phyloP scores from a whole-genome alignment of 139 green algal species.

The Chlamydomonas asymmetrica region DNA sequence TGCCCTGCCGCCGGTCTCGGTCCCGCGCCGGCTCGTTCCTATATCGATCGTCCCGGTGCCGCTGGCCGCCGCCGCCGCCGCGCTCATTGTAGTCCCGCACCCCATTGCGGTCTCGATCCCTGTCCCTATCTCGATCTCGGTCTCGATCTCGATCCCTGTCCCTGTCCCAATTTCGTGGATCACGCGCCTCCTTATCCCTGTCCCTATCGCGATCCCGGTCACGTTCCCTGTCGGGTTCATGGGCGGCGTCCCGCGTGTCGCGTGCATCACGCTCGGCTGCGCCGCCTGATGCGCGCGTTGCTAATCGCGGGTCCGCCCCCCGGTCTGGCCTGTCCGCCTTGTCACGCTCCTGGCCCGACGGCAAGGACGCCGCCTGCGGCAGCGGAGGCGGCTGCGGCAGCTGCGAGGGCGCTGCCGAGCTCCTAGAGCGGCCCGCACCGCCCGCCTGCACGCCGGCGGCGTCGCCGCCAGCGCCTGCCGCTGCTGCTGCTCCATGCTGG shows the following conservation, averaged over 20 bases:
- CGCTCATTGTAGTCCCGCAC: not conserved
- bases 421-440: no score
- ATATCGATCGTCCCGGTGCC: not conserved
- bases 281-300: not conserved
- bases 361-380: not conserved
- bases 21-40: not conserved
- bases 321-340: not conserved
- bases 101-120: slow-evolving; percentile 1
- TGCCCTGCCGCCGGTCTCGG: not conserved
- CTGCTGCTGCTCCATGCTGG: no score
- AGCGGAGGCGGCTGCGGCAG: not conserved
- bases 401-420: no score
- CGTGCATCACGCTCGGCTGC: not conserved
- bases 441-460: no score
- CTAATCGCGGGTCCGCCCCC: not conserved
- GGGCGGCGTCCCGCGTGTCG: not conserved
- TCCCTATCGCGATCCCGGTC: slow-evolving; percentile 10
- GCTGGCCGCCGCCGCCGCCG: not conserved
- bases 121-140: not conserved
- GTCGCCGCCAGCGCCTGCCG: no score
- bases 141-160: slow-evolving; percentile 3
- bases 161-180: not conserved
- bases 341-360: not conserved
- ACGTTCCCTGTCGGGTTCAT: not conserved
- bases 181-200: not conserved